These are phyloP conservation scores for Spathaspora boniae DNA, from an alignment of 805 yeast genomes.

Conservation along the genomic window DNA sequence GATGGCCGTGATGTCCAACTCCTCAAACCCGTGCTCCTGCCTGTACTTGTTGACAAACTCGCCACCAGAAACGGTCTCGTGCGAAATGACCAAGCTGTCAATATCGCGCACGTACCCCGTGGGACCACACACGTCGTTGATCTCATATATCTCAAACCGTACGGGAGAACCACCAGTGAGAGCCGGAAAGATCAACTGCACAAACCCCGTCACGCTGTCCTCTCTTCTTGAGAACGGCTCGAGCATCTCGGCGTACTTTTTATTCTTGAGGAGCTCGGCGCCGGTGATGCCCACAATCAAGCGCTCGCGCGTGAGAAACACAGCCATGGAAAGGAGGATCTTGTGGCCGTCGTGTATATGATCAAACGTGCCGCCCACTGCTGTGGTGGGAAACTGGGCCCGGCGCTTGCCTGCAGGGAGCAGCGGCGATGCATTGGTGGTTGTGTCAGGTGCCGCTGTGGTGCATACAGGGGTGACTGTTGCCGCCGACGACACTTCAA, in stretches of 20 bases:
- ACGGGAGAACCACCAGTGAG: constrained; percentile 44
- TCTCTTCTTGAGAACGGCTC: constrained; percentile 57
- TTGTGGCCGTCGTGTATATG: constrained; percentile 96
- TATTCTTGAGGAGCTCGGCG: constrained; percentile 64
- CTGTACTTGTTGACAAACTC: constrained; percentile 66
- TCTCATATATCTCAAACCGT: constrained; percentile 51
- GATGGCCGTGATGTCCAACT: constrained; percentile 36
- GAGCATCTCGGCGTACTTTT: constrained; percentile 64
- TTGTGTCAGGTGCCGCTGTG: no score
- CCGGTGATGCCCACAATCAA: constrained; percentile 87
- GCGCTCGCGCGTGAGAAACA: constrained; percentile 50
- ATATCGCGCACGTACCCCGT: constrained; percentile 73
- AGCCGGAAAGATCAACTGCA: constrained; percentile 23
- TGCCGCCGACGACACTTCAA: no score
- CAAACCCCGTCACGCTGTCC: constrained; percentile 44
- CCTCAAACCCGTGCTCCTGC: constrained; percentile 48
- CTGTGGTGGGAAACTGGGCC: constrained; percentile 30
- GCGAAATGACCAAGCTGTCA: constrained; percentile 75
- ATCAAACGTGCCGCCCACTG: constrained; percentile 97
- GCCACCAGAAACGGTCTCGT: constrained; percentile 79
- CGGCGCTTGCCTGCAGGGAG: not conserved
- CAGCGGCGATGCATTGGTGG: no score
- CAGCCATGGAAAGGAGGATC: constrained; percentile 70
- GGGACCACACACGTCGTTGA: constrained; percentile 91
- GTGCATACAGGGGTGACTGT: no score